Percentiles rank a stretch among this genome's conserved stretches.
Conservation (phyloP, 2,329 filamentous ascomycete species). For the Fusarium acutatum region DNA sequence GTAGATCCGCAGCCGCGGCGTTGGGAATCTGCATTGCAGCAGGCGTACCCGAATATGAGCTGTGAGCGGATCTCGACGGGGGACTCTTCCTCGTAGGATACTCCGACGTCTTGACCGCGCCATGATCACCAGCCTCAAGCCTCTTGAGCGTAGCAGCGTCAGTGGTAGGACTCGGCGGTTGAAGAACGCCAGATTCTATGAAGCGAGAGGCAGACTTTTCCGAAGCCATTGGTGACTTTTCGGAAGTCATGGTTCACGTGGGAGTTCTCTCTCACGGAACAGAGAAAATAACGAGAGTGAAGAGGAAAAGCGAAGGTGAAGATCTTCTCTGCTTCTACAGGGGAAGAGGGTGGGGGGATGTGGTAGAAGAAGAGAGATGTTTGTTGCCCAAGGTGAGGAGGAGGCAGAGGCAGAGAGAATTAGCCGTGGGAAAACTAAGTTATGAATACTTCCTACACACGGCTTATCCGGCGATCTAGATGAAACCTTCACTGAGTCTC, state of each 20-base stretch:
- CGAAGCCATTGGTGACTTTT: neutral
- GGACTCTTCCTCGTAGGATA: constrained; percentile 3
- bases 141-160: constrained; percentile 28
- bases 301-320: constrained; percentile 2
- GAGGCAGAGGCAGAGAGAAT: neutral
- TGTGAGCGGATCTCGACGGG: constrained; percentile 30
- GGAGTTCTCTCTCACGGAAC: neutral
- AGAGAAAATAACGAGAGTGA: neutral
- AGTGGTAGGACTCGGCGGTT: constrained; percentile 27
- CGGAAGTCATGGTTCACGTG: constrained; percentile 13
- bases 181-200: constrained; percentile 29
- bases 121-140: constrained; percentile 26
- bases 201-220: constrained; percentile 36
- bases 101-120: neutral
- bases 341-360: neutral
- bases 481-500: neutral
- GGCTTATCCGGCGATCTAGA: constrained; percentile 8
- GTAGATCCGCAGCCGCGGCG: constrained; percentile 17
- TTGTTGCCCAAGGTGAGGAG: neutral
- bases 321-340: constrained; percentile 1
- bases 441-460: constrained; percentile 26
- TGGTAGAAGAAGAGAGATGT: constrained; percentile 1
- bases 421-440: constrained; percentile 13
- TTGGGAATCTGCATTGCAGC: constrained; percentile 32
- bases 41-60: constrained; percentile 36